phyloP scores from a whole-genome alignment of 371 early-diverging fungal species.

The Saksenaea oblongispora region DNA sequence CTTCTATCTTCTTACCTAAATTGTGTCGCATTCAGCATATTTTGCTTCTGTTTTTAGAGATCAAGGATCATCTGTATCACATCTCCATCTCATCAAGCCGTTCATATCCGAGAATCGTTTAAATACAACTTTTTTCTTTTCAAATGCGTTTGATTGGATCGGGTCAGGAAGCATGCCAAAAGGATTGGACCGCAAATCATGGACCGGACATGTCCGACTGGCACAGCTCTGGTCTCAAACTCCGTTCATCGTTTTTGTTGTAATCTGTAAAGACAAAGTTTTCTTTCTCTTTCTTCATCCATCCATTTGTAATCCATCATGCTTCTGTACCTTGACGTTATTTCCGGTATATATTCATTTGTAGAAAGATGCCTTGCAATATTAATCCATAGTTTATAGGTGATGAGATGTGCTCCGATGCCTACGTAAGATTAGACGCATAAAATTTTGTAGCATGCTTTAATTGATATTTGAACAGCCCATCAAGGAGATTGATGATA shows the following conservation, averaged over 20 bases:
- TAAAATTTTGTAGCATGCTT: not conserved
- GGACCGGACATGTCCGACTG: not conserved
- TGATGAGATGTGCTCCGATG: slow-evolving; percentile 93
- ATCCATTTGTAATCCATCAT: slow-evolving; percentile 33
- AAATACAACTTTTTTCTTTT: not conserved
- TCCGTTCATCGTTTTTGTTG: not conserved
- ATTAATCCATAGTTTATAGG: slow-evolving; percentile 38
- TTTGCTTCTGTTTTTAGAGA: too few species aligned
- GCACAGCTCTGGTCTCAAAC: not conserved
- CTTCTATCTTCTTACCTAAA: too few species aligned
- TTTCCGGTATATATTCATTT: slow-evolving; percentile 33
- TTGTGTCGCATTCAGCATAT: too few species aligned
- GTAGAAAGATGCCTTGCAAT: not conserved
- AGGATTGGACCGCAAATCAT: not conserved
- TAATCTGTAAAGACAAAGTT: not conserved
- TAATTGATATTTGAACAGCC: slow-evolving; percentile 25
- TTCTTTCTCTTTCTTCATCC: slow-evolving; percentile 40
- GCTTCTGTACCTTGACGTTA: slow-evolving; percentile 51
- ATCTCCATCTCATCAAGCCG: too few species aligned
- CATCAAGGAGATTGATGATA: slow-evolving; percentile 68
- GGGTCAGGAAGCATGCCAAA: not conserved
- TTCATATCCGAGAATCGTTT: not conserved
- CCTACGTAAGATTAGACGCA: slow-evolving; percentile 54
- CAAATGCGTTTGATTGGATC: not conserved
- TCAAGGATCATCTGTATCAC: too few species aligned